Evolutionary conservation across 2,329 filamentous ascomycete genomes (phyloP).

Genomic region (Xylariaceae sp.): DNA sequence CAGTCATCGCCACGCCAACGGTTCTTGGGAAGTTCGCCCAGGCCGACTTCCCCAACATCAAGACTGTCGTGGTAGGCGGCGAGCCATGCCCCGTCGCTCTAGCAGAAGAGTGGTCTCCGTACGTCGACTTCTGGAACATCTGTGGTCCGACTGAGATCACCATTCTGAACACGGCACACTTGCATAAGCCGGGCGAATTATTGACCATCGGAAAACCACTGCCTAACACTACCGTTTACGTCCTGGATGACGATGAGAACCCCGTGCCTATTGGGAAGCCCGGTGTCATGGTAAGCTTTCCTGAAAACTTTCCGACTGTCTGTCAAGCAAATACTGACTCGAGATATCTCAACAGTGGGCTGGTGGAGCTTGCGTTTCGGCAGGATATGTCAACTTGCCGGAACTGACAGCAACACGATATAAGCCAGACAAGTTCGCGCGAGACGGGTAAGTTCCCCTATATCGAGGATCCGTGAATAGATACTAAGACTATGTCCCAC

Average conservation of each 20-base stretch:
- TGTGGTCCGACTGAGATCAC: slow-evolving; percentile 58
- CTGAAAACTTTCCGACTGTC: neutral
- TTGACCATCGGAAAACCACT: slow-evolving; percentile 52
- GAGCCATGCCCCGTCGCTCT: slow-evolving; percentile 42
- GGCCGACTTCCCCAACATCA: slow-evolving; percentile 45
- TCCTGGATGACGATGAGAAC: slow-evolving; percentile 43
- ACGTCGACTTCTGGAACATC: slow-evolving; percentile 49
- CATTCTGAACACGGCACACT: slow-evolving; percentile 53
- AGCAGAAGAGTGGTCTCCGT: slow-evolving; percentile 51
- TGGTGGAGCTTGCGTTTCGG: slow-evolving; percentile 49
- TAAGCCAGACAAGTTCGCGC: slow-evolving; percentile 45
- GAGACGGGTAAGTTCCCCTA: slow-evolving; percentile 41
- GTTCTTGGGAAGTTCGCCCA: slow-evolving; percentile 48
- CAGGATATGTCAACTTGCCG: slow-evolving; percentile 51
- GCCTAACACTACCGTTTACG: slow-evolving; percentile 52
- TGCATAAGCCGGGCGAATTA: slow-evolving; percentile 41
- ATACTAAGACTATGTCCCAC: slow-evolving; percentile 1
- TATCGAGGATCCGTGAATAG: neutral
- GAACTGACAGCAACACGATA: slow-evolving; percentile 47
- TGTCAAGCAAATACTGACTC: neutral
- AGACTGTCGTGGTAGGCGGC: slow-evolving; percentile 49
- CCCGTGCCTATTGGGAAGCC: slow-evolving; percentile 44
- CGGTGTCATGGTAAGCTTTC: slow-evolving; percentile 39
- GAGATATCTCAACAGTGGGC: slow-evolving; percentile 38
- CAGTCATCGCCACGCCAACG: slow-evolving; percentile 51